These are phyloP conservation scores for Penicillium pancosmium DNA, from an alignment of 495 filamentous ascomycete species.

Conservation along the genomic window DNA sequence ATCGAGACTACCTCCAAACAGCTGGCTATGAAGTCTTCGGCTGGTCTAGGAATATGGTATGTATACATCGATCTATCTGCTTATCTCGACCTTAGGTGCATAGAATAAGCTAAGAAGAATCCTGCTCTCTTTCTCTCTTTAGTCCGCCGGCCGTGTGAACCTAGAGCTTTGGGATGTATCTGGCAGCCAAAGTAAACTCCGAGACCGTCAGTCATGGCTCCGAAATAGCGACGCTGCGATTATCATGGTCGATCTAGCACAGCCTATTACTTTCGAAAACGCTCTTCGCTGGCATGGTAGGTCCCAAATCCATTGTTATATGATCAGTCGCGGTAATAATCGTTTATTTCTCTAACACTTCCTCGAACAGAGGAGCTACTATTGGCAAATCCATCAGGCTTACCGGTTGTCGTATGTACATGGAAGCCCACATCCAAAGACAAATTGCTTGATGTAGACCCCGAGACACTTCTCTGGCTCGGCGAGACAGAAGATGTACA, in stretches of 20 bases:
- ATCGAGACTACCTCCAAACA: slow-evolving; percentile 1
- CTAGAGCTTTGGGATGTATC: slow-evolving; percentile 1
- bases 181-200: not conserved
- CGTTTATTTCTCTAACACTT: not conserved
- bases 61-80: not conserved
- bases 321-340: too few species aligned
- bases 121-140: not conserved
- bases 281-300: not conserved
- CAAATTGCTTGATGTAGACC: not conserved
- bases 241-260: slow-evolving; percentile 1
- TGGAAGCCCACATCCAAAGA: not conserved
- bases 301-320: not conserved
- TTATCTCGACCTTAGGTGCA: too few species aligned
- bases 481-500: slow-evolving; percentile 3
- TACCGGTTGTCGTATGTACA: slow-evolving; percentile 2
- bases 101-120: not conserved
- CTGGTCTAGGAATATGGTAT: slow-evolving; percentile 1
- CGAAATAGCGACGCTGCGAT: not conserved
- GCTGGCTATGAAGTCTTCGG: not conserved
- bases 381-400: not conserved
- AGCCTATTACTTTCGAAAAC: not conserved
- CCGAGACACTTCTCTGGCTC: not conserved
- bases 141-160: not conserved
- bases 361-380: not conserved
- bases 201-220: not conserved